These are phyloP conservation scores for Rhodomyrtus tomentosa DNA, from an alignment of 345 rosid genomes.

Conservation along the genomic window DNA sequence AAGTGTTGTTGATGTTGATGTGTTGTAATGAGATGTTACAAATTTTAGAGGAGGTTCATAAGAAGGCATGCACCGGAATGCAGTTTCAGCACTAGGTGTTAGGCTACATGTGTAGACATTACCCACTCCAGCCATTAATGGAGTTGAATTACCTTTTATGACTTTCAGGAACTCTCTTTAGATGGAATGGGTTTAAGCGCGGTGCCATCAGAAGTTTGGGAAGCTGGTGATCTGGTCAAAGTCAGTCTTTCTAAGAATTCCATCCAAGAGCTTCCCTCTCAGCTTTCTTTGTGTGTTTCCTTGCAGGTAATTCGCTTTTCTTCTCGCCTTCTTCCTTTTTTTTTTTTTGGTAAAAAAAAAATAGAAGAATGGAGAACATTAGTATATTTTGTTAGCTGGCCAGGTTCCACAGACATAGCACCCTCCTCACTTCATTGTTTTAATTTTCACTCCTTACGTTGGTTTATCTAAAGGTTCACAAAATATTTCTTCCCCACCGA, in stretches of 20 bases:
- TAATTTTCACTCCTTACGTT: background rate
- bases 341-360: background rate
- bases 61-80: background rate
- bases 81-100: background rate
- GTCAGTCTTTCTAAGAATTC: constrained; percentile 78
- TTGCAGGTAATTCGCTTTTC: constrained; percentile 37
- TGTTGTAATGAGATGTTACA: background rate
- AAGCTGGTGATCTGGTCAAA: constrained; percentile 54
- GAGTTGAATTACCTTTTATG: background rate
- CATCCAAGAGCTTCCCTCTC: constrained; percentile 57
- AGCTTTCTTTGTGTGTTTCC: constrained; percentile 60
- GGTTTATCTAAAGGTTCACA: background rate
- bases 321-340: background rate
- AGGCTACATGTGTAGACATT: background rate
- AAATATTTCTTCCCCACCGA: background rate
- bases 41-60: background rate
- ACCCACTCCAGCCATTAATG: background rate
- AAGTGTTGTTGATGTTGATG: no score
- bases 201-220: constrained; percentile 86
- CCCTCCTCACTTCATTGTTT: background rate
- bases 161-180: constrained; percentile 65
- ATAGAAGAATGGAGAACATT: background rate
- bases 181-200: constrained; percentile 54
- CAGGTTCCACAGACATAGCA: background rate
- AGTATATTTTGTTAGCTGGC: background rate